Conservation (phyloP, 2,329 filamentous ascomycete genomes). For the Mollisiaceae sp. region DNA sequence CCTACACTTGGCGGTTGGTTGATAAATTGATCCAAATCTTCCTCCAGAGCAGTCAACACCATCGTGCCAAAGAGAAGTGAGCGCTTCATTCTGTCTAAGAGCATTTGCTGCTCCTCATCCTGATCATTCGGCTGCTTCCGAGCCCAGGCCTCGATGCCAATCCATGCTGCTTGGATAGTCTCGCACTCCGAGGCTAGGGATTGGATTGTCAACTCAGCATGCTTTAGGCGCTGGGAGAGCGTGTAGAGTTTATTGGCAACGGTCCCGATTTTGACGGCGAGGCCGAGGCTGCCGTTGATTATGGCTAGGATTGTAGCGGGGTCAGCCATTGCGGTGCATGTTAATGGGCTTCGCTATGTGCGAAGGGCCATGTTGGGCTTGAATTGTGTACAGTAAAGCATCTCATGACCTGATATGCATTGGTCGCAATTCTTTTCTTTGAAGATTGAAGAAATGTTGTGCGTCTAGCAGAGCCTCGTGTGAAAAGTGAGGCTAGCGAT, state of each 20-base stretch:
- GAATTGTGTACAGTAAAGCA: not conserved
- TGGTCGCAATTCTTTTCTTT: not conserved
- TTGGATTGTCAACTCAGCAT: not conserved
- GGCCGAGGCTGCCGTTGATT: not conserved
- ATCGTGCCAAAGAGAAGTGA: not conserved
- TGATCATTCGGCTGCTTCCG: not conserved
- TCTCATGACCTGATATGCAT: not conserved
- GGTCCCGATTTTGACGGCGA: not conserved
- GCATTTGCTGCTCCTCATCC: not conserved
- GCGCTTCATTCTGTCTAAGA: not conserved
- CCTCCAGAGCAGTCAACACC: constrained; percentile 3
- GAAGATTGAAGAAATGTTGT: not conserved
- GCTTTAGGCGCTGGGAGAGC: not conserved
- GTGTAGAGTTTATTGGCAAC: constrained; percentile 1
- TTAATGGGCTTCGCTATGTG: no score
- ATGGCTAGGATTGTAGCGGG: constrained; percentile 6
- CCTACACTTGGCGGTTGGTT: not conserved
- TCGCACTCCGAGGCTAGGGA: constrained; percentile 9
- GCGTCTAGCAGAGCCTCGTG: not conserved
- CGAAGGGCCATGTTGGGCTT: not conserved
- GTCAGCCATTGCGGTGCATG: not conserved
- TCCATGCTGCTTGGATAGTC: constrained; percentile 5
- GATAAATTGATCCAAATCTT: not conserved
- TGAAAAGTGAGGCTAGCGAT: not conserved
- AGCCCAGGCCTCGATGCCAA: not conserved